These are phyloP conservation scores for Henckelia pumila DNA, from an alignment of 257 asterid genomes.

Conservation along the genomic window DNA sequence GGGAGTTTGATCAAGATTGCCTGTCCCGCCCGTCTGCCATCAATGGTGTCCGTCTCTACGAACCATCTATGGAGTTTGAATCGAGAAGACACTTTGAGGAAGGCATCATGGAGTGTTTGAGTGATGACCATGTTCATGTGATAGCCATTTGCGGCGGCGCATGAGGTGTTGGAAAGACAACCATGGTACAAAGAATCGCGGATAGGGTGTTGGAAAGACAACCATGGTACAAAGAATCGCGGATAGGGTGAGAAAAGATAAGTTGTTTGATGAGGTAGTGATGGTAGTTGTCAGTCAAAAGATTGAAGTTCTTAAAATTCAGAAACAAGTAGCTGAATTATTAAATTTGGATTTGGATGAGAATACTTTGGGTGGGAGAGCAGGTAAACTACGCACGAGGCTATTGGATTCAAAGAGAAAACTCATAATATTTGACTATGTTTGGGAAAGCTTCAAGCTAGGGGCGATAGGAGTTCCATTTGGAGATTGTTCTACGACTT, in stretches of 20 bases:
- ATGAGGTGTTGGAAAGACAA: neutral
- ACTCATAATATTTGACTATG: slow-evolving; percentile 18
- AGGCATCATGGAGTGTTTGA: neutral
- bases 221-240: neutral
- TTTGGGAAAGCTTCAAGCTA: slow-evolving; percentile 10
- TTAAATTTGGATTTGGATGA: slow-evolving; percentile 20
- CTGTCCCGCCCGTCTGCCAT: no score
- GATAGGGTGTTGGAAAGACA: slow-evolving; percentile 7
- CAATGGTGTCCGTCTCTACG: no score
- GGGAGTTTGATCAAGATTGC: neutral
- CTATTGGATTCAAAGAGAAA: neutral
- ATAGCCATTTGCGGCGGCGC: neutral
- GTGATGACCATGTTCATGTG: neutral
- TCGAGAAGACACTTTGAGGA: neutral
- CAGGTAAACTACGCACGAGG: slow-evolving; percentile 10
- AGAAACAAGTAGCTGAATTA: slow-evolving; percentile 21
- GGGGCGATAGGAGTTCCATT: slow-evolving; percentile 12
- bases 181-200: neutral
- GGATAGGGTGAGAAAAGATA: slow-evolving; percentile 20
- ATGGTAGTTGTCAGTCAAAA: slow-evolving; percentile 19
- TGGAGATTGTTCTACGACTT: neutral
- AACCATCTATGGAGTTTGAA: neutral
- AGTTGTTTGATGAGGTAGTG: slow-evolving; percentile 24
- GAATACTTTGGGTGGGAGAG: neutral
- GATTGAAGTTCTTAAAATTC: slow-evolving; percentile 4